Percentiles rank a stretch among this genome's conserved stretches.
These are phyloP conservation scores for Clitoria ternatea DNA, from an alignment of 306 rosid genomes.

Conservation along the genomic window DNA sequence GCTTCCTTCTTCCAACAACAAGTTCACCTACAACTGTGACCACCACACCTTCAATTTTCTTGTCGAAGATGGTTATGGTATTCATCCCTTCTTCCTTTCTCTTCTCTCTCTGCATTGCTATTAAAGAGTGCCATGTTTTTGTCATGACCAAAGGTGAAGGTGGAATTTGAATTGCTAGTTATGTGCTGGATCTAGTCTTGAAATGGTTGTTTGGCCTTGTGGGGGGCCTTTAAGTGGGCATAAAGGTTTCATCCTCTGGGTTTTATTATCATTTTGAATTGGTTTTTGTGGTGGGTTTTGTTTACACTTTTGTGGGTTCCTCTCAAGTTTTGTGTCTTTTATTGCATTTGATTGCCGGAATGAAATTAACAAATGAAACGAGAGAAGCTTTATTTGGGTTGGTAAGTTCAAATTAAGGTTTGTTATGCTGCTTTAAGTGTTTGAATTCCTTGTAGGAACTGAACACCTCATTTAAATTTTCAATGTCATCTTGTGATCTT, in stretches of 20 bases:
- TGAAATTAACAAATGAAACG: background rate
- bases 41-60: conserved; percentile 85
- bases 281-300: conserved; percentile 25
- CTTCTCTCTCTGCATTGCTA: background rate
- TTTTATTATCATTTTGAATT: background rate
- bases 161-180: conserved; percentile 29
- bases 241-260: conserved; percentile 4
- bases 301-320: conserved; percentile 21
- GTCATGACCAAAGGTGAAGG: background rate
- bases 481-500: background rate
- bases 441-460: background rate
- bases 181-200: conserved; percentile 40
- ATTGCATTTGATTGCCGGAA: background rate
- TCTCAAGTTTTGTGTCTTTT: background rate
- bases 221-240: background rate
- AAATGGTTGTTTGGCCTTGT: conserved; percentile 5
- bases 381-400: background rate
- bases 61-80: conserved; percentile 86
- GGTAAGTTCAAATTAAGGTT: background rate
- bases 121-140: background rate
- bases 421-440: background rate
- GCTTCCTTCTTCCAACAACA: conserved; percentile 72
- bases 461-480: background rate
- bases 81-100: conserved; percentile 13
- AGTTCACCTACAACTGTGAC: conserved; percentile 86